Evolutionary conservation across 2,329 filamentous ascomycete genomes (phyloP).

Genomic region (Parascedosporium putredinis): DNA sequence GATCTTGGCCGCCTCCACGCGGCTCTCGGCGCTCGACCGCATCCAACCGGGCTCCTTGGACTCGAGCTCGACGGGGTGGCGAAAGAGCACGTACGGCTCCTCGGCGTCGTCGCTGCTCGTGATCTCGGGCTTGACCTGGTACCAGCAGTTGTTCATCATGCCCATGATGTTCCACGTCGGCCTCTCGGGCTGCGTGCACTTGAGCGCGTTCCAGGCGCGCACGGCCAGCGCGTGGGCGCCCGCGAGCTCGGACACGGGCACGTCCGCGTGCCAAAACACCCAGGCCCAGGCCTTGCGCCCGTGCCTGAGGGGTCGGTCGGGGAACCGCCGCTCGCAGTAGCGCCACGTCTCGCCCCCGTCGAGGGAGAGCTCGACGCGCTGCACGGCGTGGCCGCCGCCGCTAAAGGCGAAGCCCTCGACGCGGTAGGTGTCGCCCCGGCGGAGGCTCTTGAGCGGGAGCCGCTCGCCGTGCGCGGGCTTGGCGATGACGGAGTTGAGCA

Average conservation of each 20-base stretch:
- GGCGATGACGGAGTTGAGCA: constrained; percentile 35
- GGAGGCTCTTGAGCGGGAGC: constrained; percentile 21
- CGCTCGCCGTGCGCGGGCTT: constrained; percentile 34
- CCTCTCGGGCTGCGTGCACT: constrained; percentile 36
- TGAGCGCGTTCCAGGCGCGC: constrained; percentile 37
- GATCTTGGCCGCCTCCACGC: constrained; percentile 30
- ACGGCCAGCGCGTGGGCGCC: constrained; percentile 31
- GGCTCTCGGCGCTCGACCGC: constrained; percentile 33
- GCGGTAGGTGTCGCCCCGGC: constrained; percentile 28
- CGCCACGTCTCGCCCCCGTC: constrained; percentile 34
- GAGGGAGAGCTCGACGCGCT: constrained; percentile 36
- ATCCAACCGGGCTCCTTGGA: constrained; percentile 38
- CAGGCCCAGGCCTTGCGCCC: constrained; percentile 45
- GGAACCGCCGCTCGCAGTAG: constrained; percentile 25
- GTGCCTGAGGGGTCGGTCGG: constrained; percentile 36
- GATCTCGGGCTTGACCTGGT: constrained; percentile 30
- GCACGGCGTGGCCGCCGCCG: constrained; percentile 37
- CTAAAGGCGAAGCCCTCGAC: constrained; percentile 38
- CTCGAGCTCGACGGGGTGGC: constrained; percentile 34
- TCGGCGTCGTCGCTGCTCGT: constrained; percentile 21
- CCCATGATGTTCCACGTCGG: constrained; percentile 37
- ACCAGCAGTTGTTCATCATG: constrained; percentile 47
- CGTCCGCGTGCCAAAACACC: constrained; percentile 40
- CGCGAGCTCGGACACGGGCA: constrained; percentile 31
- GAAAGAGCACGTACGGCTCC: constrained; percentile 27